phyloP scores from a whole-genome alignment of 345 rosid species.

The Firmiana major region DNA sequence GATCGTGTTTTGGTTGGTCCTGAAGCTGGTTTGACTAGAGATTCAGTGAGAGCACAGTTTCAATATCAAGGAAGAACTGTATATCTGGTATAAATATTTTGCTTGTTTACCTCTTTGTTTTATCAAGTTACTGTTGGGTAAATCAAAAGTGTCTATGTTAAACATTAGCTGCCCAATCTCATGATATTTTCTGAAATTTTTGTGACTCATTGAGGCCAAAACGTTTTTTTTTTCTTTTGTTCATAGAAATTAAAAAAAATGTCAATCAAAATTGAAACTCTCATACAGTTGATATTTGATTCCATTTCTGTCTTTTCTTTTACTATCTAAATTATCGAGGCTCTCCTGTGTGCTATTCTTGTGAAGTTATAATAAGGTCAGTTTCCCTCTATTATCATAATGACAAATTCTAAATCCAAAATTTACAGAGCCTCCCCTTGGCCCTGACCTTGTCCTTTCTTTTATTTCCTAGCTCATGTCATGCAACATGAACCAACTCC shows the following conservation, averaged over 20 bases:
- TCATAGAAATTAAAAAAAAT: not conserved
- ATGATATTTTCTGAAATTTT: not conserved
- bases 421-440: not conserved
- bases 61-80: conserved; percentile 74
- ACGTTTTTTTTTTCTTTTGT: not conserved
- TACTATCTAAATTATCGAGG: not conserved
- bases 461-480: not conserved
- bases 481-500: not conserved
- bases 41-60: conserved; percentile 84
- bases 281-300: not conserved
- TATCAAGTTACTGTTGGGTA: not conserved
- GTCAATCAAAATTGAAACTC: not conserved
- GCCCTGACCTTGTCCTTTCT: not conserved
- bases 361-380: not conserved
- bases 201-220: not conserved
- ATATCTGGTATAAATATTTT: conserved; percentile 54
- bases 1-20: conserved; percentile 97
- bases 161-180: not conserved
- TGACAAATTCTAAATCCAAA: not conserved
- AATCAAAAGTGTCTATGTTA: not conserved
- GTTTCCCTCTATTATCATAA: not conserved
- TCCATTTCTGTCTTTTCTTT: not conserved
- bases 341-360: not conserved
- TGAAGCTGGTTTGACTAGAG: conserved; percentile 94
- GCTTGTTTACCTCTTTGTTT: not conserved